Evolutionary conservation across 768 basidiomycete species (phyloP).

Genomic region (Xerocomellus intermedius): DNA sequence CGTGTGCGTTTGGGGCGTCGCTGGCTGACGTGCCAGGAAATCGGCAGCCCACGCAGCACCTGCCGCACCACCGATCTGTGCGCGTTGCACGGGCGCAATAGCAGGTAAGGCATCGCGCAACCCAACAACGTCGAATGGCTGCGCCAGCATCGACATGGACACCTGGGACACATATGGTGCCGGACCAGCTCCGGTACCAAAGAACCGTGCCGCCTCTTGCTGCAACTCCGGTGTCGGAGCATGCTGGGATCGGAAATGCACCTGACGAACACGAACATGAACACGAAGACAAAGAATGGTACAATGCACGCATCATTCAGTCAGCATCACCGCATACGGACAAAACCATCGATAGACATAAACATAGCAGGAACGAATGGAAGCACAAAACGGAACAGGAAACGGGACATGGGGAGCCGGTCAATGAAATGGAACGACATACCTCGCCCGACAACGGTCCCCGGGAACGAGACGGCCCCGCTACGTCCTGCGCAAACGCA

Average conservation of each 20-base stretch:
- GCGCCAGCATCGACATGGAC: constrained; percentile 21
- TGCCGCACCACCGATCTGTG: constrained; percentile 16
- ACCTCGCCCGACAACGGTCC: constrained; percentile 57
- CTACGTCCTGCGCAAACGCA: constrained; percentile 56
- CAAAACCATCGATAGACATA: neutral
- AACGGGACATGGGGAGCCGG: constrained; percentile 9
- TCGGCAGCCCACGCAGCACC: constrained; percentile 59
- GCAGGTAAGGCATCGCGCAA: constrained; percentile 24
- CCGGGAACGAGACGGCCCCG: constrained; percentile 47
- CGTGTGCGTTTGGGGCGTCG: neutral
- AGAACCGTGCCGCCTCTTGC: constrained; percentile 73
- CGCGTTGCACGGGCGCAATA: constrained; percentile 9
- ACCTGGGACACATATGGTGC: constrained; percentile 26
- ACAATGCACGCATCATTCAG: neutral
- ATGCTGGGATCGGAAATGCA: constrained; percentile 56
- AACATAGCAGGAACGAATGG: constrained; percentile 1
- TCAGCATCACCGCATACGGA: neutral
- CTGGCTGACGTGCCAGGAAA: constrained; percentile 43
- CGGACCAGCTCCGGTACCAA: constrained; percentile 36
- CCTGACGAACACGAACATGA: constrained; percentile 34
- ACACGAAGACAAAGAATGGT: neutral
- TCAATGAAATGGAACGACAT: constrained; percentile 19
- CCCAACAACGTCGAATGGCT: constrained; percentile 59
- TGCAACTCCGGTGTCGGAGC: constrained; percentile 41
- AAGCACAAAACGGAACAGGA: neutral